A percentile compares a stretch with the other conserved stretches of the same genome.
Evolutionary conservation across 1,284 basidiomycete species (phyloP).

Genomic region (Sporisorium graminicola): DNA sequence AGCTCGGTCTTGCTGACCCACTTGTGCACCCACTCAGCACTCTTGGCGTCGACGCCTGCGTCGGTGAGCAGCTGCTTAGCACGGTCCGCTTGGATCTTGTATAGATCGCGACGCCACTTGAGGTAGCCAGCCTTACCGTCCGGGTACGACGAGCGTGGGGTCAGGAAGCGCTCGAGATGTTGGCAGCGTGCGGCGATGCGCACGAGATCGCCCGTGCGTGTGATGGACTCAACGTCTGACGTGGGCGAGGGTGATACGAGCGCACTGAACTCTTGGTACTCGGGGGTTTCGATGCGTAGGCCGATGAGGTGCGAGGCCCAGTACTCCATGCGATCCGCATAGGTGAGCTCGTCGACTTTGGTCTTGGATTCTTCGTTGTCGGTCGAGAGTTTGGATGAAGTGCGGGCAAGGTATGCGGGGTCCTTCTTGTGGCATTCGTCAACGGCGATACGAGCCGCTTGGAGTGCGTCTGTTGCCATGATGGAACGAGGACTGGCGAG

Average conservation of each 20-base stretch:
- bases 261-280: constrained; percentile 29
- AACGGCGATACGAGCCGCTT: constrained; percentile 43
- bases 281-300: constrained; percentile 33
- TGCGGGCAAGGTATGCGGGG: constrained; percentile 42
- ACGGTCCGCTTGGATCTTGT: constrained; percentile 59
- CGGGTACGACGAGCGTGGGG: constrained; percentile 59
- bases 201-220: constrained; percentile 41
- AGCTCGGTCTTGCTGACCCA: constrained; percentile 67
- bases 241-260: constrained; percentile 24
- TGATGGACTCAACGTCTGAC: constrained; percentile 25
- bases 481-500: neutral
- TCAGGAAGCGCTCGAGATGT: constrained; percentile 65
- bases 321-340: constrained; percentile 62
- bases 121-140: constrained; percentile 67
- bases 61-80: constrained; percentile 52
- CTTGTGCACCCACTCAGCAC: constrained; percentile 51
- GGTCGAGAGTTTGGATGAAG: too few species aligned
- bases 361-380: constrained; percentile 6
- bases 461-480: constrained; percentile 35
- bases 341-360: constrained; percentile 60
- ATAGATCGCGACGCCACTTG: constrained; percentile 64
- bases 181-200: constrained; percentile 65
- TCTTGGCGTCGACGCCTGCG: constrained; percentile 40
- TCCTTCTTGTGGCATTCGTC: constrained; percentile 53
- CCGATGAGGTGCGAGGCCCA: constrained; percentile 37